A percentile compares a stretch with the other conserved stretches of the same genome.
phyloP scores from a whole-genome alignment of 83 land plant genomes.

The Picea engelmannii region DNA sequence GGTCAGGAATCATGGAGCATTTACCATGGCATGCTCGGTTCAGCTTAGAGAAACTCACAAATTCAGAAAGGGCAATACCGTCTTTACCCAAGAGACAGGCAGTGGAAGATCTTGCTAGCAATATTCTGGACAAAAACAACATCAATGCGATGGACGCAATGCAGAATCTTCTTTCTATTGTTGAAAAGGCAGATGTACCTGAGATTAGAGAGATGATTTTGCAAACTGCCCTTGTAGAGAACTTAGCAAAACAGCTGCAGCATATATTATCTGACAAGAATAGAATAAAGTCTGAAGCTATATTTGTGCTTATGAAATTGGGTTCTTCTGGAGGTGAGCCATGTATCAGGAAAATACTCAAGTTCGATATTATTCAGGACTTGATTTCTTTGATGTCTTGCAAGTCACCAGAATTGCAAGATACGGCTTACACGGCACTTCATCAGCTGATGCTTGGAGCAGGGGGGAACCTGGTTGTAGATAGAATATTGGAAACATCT shows the following conservation, averaged over 20 bases:
- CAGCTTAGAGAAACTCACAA: conserved; percentile 32
- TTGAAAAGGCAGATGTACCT: conserved; percentile 33
- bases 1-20: conserved; percentile 28
- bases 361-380: conserved; percentile 25
- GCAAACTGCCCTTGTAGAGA: conserved; percentile 20
- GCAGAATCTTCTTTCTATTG: conserved; percentile 42
- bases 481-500: no score
- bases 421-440: conserved; percentile 33
- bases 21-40: conserved; percentile 44
- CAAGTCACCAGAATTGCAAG: conserved; percentile 28
- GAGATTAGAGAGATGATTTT: conserved; percentile 28
- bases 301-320: no score
- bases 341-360: conserved; percentile 28
- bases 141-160: conserved; percentile 26
- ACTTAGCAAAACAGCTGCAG: no score
- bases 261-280: no score
- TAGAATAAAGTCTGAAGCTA: no score
- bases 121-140: conserved; percentile 18
- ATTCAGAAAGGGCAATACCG: conserved; percentile 10
- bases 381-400: conserved; percentile 35
- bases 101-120: conserved; percentile 24
- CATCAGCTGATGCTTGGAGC: conserved; percentile 35
- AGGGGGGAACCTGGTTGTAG: conserved; percentile 30
- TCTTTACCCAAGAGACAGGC: conserved; percentile 28
- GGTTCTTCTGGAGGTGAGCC: conserved; percentile 9